phyloP scores from a whole-genome alignment of 441 rosid genomes.

The Erodium trifolium region DNA sequence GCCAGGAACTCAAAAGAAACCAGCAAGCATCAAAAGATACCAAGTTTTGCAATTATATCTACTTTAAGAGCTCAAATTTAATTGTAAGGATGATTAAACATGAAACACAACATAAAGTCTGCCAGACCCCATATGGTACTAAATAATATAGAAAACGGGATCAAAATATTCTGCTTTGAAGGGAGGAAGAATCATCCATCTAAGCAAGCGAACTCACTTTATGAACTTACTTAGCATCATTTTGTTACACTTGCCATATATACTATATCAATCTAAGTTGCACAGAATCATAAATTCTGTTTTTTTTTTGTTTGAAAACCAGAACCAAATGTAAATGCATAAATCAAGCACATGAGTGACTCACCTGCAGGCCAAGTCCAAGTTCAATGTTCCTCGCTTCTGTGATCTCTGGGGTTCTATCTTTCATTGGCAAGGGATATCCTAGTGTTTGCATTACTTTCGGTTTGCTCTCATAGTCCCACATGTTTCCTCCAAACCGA shows the following conservation, averaged over 20 bases:
- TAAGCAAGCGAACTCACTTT: neutral
- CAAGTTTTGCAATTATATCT: neutral
- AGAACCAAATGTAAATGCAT: neutral
- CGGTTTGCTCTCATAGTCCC: constrained; percentile 89
- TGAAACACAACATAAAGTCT: neutral
- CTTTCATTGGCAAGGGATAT: constrained; percentile 56
- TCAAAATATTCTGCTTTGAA: neutral
- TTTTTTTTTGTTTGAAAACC: too few relatives aligned
- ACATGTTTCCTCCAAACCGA: constrained; percentile 85
- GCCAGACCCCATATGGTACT: neutral
- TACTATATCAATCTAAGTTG: neutral
- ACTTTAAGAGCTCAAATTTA: neutral
- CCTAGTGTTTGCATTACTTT: constrained; percentile 69
- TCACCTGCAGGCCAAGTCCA: constrained; percentile 90
- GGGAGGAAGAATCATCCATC: neutral
- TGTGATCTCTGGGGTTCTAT: constrained; percentile 77
- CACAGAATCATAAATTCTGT: neutral
- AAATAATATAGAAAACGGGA: neutral
- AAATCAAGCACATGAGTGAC: constrained; percentile 3
- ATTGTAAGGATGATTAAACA: neutral
- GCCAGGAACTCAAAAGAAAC: constrained; percentile 13
- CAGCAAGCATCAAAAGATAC: neutral
- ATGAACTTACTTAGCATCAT: neutral
- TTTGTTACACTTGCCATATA: neutral
- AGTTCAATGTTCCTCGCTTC: constrained; percentile 92